Evolutionary conservation across 75 land plant genomes (phyloP).

Genomic region (Cupressus sempervirens): DNA sequence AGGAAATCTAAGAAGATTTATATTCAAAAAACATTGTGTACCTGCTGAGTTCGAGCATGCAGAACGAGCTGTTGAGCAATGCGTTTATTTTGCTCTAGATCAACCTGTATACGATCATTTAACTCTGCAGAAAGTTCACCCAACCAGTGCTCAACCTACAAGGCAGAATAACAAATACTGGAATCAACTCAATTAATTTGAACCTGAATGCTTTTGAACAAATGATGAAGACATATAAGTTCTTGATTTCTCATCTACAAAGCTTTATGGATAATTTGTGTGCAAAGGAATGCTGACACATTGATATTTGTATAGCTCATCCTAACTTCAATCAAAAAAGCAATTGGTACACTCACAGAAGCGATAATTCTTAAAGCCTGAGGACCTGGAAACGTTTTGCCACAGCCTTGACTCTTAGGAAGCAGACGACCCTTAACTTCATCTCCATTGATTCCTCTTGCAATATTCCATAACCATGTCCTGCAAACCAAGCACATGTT

Average conservation of each 20-base stretch:
- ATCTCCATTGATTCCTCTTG: conserved; percentile 92
- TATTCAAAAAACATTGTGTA: conserved; percentile 10
- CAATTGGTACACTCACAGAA: conserved; percentile 48
- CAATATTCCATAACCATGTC: conserved; percentile 94
- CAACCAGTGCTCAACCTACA: conserved; percentile 82
- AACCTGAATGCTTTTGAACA: not conserved
- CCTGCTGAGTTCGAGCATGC: conserved; percentile 77
- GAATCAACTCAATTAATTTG: not conserved
- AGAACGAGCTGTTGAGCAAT: conserved; percentile 77
- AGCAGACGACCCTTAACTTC: conserved; percentile 86
- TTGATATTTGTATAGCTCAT: not conserved
- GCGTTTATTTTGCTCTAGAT: conserved; percentile 69
- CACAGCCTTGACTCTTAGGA: conserved; percentile 95
- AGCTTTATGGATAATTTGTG: conserved; percentile 6
- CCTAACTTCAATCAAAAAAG: not conserved
- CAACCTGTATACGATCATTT: conserved; percentile 69
- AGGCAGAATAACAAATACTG: not conserved
- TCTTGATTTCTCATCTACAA: not conserved
- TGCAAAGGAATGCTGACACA: not conserved
- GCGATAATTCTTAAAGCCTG: conserved; percentile 54
- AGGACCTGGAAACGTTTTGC: conserved; percentile 95
- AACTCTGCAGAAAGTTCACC: conserved; percentile 82
- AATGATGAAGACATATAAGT: conserved; percentile 1
- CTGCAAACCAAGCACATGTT: conserved; percentile 28
- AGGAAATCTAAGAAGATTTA: conserved; percentile 7